Conservation (phyloP, 2,329 filamentous ascomycete genomes). For the Calcarisporium arbuscula region DNA sequence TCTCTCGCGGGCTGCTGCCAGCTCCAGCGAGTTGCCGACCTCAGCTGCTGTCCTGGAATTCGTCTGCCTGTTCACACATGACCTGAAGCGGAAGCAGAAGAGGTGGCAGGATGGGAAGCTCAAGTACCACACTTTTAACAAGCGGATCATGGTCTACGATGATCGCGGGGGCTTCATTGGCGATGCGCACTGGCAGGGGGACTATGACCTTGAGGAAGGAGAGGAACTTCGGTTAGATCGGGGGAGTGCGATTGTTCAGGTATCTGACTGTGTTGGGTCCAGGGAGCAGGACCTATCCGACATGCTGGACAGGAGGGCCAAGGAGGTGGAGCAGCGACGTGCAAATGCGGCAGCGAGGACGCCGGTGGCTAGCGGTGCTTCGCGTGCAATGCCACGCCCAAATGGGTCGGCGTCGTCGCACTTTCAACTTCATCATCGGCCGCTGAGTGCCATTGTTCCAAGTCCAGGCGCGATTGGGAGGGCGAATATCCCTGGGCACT, state of each 20-base stretch:
- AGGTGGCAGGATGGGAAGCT: slow-evolving; percentile 90
- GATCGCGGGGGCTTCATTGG: slow-evolving; percentile 73
- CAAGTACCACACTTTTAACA: slow-evolving; percentile 87
- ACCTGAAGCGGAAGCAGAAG: slow-evolving; percentile 80
- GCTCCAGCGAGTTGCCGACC: slow-evolving; percentile 11
- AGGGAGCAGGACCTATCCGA: slow-evolving; percentile 73
- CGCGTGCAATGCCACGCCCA: slow-evolving; percentile 21
- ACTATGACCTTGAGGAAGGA: slow-evolving; percentile 65
- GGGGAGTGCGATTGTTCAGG: slow-evolving; percentile 70
- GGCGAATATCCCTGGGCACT: slow-evolving; percentile 24
- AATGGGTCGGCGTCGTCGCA: slow-evolving; percentile 20
- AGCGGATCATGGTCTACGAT: slow-evolving; percentile 84
- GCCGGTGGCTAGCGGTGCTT: slow-evolving; percentile 13
- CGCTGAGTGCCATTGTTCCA: slow-evolving; percentile 33
- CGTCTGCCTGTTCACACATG: slow-evolving; percentile 80
- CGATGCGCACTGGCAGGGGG: slow-evolving; percentile 73
- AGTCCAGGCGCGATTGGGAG: slow-evolving; percentile 24
- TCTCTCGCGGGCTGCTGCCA: not conserved
- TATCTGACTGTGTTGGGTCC: slow-evolving; percentile 66
- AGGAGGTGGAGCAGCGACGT: slow-evolving; percentile 46
- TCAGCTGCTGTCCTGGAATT: slow-evolving; percentile 76
- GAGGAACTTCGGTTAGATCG: slow-evolving; percentile 77
- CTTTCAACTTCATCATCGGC: slow-evolving; percentile 34
- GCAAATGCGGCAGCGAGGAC: slow-evolving; percentile 35
- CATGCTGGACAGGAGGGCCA: slow-evolving; percentile 63